Conservation (phyloP, 2,329 filamentous ascomycete species). For the Penicillium sp. region DNA sequence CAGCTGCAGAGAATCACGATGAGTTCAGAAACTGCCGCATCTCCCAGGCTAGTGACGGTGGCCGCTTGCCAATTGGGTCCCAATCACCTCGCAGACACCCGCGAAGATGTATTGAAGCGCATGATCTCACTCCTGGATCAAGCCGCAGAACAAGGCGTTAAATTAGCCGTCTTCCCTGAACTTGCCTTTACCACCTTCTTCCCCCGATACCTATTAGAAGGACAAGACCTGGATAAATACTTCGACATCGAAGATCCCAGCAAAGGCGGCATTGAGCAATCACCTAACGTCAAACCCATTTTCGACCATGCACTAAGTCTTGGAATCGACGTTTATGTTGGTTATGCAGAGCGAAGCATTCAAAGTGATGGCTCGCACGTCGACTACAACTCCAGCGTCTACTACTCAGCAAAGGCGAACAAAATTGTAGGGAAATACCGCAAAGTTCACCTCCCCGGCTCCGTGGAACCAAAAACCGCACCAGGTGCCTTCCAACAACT, state of each 20-base stretch:
- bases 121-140: slow-evolving; percentile 52
- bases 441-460: slow-evolving; percentile 58
- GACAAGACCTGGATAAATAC: slow-evolving; percentile 48
- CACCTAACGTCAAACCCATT: slow-evolving; percentile 49
- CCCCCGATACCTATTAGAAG: slow-evolving; percentile 50
- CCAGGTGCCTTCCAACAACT: slow-evolving; percentile 54
- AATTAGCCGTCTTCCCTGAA: slow-evolving; percentile 57
- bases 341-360: slow-evolving; percentile 51
- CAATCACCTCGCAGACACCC: slow-evolving; percentile 44
- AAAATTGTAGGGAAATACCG: slow-evolving; percentile 54
- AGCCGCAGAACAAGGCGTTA: slow-evolving; percentile 47
- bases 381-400: slow-evolving; percentile 53
- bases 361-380: slow-evolving; percentile 42
- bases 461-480: slow-evolving; percentile 51
- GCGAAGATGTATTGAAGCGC: slow-evolving; percentile 47
- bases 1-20: not conserved
- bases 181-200: slow-evolving; percentile 60
- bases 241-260: slow-evolving; percentile 50
- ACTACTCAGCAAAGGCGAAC: slow-evolving; percentile 49
- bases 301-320: slow-evolving; percentile 51
- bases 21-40: not conserved
- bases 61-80: slow-evolving; percentile 58
- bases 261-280: slow-evolving; percentile 27
- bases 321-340: slow-evolving; percentile 54
- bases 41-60: slow-evolving; percentile 28